Percentiles rank a stretch among this genome's conserved stretches.
Conservation (phyloP, 2,329 filamentous ascomycete genomes). For the Myriosclerotinia scirpicola region DNA sequence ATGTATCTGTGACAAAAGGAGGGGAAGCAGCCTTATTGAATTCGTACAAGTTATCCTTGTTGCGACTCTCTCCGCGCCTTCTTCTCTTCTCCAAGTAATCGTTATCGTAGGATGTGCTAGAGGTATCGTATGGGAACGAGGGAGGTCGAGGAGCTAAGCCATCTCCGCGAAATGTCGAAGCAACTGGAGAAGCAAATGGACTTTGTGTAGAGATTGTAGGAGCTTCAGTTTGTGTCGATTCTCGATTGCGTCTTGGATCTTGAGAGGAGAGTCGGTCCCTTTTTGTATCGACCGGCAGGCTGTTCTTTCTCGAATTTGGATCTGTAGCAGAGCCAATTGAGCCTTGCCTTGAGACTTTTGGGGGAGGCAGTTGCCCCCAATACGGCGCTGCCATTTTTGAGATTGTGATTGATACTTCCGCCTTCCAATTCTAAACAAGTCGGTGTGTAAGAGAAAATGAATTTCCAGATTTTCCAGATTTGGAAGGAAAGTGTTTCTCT, state of each 20-base stretch:
- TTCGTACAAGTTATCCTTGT: constrained; percentile 46
- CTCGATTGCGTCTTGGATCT: constrained; percentile 39
- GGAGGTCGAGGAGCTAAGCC: constrained; percentile 60
- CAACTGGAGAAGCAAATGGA: constrained; percentile 56
- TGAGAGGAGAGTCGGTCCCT: constrained; percentile 43
- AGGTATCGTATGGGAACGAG: constrained; percentile 52
- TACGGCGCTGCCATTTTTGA: constrained; percentile 42
- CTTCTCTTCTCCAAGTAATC: constrained; percentile 48
- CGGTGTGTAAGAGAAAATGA: constrained; percentile 9
- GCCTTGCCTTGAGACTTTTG: constrained; percentile 44
- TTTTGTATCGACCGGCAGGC: constrained; percentile 33
- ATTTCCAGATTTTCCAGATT: neutral
- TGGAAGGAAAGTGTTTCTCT: neutral
- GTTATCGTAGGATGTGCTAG: constrained; percentile 39
- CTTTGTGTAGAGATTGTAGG: constrained; percentile 59
- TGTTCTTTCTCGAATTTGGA: constrained; percentile 26
- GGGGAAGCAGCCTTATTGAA: constrained; percentile 36
- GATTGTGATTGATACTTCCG: neutral
- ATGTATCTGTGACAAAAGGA: constrained; percentile 60
- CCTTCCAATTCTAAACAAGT: constrained; percentile 3
- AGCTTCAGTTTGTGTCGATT: constrained; percentile 58
- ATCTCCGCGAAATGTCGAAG: constrained; percentile 51
- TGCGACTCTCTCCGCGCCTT: constrained; percentile 45
- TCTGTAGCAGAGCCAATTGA: constrained; percentile 43
- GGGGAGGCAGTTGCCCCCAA: constrained; percentile 58